Evolutionary conservation across 352 stramenopile genomes (phyloP), one percentile per base, ranked within the genome.

Genomic region (Globisporangium carolinianum): DNA sequence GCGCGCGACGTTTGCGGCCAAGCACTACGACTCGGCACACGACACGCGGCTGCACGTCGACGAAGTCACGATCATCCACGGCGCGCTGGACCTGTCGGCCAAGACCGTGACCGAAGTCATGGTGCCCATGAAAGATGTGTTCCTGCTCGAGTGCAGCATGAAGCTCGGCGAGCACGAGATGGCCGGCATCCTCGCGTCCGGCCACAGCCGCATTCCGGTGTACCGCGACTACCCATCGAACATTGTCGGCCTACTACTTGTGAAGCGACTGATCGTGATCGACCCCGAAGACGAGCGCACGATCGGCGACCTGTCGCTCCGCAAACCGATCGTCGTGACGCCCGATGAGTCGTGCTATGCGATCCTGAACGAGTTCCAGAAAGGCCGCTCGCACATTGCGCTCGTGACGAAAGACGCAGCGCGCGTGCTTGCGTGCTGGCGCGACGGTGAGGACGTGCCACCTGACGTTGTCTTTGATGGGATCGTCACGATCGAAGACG

Each of bases 21-120:
- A 63, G 17, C 66, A 64, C 36, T 69, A 79, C 48, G 57, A 76
- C 53, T 63, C 68, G 45, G 65, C 70, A 9, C 67, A 72, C 45
- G 66, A 68, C 14, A 88, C 79, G 35, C 64, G 65, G 2, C 61
- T 91, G 36, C 76, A 88, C 47, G 75, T 73, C 45, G 87, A 97
- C 58, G 91, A 98, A 68, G 86, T 97, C 7, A 92, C 74, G 24
- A 95, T 98, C 65, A 95, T 98, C 53, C 86, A 96, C 66, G 94
- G 92, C 51, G 88, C 90, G 14, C 62, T 98, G 53, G 69, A 87
- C 51, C 77, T 98, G 52, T 87, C 81, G n/a, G 84, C 84, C 55
- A 96, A 91, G 61, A 87, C 78, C 2, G 85, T 94, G 38, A 65
- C 61, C 0, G 79, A 98, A 58, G 76, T 95, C 32, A 97, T 94